Evolutionary conservation across 2,329 filamentous ascomycete species (phyloP), one percentile per base, ranked within the genome.

Genomic region (Penicillium sp.): DNA sequence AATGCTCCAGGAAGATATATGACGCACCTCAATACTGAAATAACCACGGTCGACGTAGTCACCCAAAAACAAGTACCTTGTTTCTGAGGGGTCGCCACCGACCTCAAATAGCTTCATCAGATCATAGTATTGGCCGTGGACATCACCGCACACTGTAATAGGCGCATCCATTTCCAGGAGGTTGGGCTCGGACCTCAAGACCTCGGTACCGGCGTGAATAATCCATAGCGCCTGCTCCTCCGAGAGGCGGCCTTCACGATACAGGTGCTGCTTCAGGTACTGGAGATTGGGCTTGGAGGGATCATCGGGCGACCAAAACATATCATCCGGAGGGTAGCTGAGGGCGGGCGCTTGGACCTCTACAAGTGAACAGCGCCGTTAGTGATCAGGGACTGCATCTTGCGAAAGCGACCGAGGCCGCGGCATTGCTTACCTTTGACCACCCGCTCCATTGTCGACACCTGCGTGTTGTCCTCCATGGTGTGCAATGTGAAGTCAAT

Each of bases 91-190:
- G 75, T 99, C 94, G 61, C 94, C 94, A 63, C 94, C 94, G 48
- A 99, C 94, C 77, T 99, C 94, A 70, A 99, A 99, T 32, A 99
- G 83, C 82, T 99, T 99, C 94, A 99, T 99, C 71, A 99, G 79
- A 75, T 99, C 94, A 75, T 96, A 99, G 80, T 97, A 99, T 79
- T 99, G 94, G 64, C 94, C 94, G 76, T 99, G 94, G 51, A 99
- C 92, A 71, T 99, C 94, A 72, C 94, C 94, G 70, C 94, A 99
- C 47, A 99, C 94, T 9, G 94, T 99, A 71, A 99, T 99, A 58
- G 94, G 94, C 39, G 94, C 94, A 75, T 99, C 94, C 94, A 99
- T 99, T 81, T 99, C 94, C 64, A 99, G 83, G 62, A 99, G 81
- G 75, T 97, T 99, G 62, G 94, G 93, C 79, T 99, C 94, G 59